Evolutionary conservation across 2,329 filamentous ascomycete genomes (phyloP).

Genomic region (Alternaria consortialis): DNA sequence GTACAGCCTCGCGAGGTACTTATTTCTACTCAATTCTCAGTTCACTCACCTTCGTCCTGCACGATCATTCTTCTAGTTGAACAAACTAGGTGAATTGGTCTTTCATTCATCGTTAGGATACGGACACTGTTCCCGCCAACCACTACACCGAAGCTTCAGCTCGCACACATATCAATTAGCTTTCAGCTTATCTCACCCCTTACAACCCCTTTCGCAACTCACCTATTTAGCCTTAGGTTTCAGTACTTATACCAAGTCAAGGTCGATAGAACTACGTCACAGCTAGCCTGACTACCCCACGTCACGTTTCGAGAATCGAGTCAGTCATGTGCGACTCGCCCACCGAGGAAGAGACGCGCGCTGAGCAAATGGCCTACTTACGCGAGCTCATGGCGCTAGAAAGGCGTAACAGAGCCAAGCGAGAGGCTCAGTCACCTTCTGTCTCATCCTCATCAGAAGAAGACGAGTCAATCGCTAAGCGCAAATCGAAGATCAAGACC

Average conservation of each 20-base stretch:
- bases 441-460: constrained; percentile 14
- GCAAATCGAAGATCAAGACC: not conserved
- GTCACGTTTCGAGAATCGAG: not conserved
- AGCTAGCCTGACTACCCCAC: not conserved
- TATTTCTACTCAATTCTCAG: not conserved
- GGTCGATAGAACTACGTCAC: not conserved
- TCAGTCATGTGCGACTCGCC: constrained; percentile 12
- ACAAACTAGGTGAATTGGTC: not conserved
- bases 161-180: not conserved
- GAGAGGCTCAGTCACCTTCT: not conserved
- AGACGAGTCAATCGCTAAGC: not conserved
- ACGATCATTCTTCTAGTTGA: not conserved
- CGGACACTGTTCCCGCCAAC: not conserved
- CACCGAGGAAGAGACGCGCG: not conserved
- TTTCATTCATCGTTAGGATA: not conserved
- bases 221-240: not conserved
- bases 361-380: not conserved
- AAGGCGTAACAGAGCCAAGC: not conserved
- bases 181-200: not conserved
- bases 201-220: not conserved
- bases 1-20: constrained; percentile 3
- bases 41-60: not conserved
- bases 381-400: not conserved
- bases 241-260: not conserved
- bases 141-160: not conserved